phyloP scores from a whole-genome alignment of 2,329 filamentous ascomycete species.

The Pestalotiopsis sp. region DNA sequence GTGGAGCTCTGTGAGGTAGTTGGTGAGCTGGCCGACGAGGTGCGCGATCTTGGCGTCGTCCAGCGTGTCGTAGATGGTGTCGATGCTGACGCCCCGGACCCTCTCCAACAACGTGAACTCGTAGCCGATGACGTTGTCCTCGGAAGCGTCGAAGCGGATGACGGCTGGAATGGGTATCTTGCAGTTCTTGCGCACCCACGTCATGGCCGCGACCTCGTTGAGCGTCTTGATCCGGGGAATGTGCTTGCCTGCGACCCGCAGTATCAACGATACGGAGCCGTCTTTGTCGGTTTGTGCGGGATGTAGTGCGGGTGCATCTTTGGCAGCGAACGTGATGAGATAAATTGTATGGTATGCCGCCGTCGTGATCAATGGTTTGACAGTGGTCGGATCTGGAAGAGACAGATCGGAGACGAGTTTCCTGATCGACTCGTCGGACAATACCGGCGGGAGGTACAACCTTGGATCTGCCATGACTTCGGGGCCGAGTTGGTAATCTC shows the following conservation, averaged over 20 bases:
- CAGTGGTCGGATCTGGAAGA: neutral
- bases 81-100: neutral
- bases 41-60: neutral
- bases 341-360: conserved; percentile 13
- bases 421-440: conserved; percentile 6
- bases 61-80: conserved; percentile 6
- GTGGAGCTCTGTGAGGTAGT: neutral
- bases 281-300: conserved; percentile 1
- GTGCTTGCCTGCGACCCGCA: conserved; percentile 12
- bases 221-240: conserved; percentile 10
- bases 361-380: conserved; percentile 8
- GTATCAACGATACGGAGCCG: neutral
- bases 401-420: neutral
- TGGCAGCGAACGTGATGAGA: neutral
- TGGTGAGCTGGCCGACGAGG: conserved; percentile 3
- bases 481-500: neutral
- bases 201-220: conserved; percentile 17
- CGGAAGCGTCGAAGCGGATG: conserved; percentile 1
- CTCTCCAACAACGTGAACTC: conserved; percentile 7
- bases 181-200: neutral
- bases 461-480: conserved; percentile 10
- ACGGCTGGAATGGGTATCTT: conserved; percentile 2
- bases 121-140: conserved; percentile 2
- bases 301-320: neutral
- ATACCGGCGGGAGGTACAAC: conserved; percentile 10